Base-by-base conservation (phyloP, 495 filamentous ascomycete species). In the Talaromyces nanjingensis region DNA sequence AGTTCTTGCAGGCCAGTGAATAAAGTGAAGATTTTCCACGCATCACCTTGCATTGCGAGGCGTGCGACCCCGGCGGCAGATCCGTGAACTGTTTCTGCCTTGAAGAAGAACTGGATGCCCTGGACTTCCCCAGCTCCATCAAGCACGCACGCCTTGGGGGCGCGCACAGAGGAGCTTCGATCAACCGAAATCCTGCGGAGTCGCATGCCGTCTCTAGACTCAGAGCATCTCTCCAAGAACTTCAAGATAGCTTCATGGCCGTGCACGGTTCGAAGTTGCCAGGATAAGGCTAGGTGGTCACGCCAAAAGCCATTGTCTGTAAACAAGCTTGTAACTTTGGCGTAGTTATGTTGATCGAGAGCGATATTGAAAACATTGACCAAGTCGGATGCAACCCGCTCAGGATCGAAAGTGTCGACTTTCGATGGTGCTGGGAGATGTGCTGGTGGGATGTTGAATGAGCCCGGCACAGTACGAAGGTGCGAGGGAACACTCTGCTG, bases 11-110 rank as follows among this genome's bases (percentile, higher is more conserved):
- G 70, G 0, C 74, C 72, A 3, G 87, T 88, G 64, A 82, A 90
- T 25, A 90, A 65, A 0, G 79, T 86, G 73, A 85, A 90, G 34
- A 88, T 80, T 70, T 85, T 87, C 87, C 86, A 90, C 25, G 75
- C 65, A 0, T 75, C 81, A 33, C 75, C 72, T 24, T 66, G 45
- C 61, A 60, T 27, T 55, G 85, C 76, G 16, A 89, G 70, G 25
- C 83, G 76, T 0, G 83, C 79, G 1, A 89, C 55, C 6, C 88
- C 88, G 0, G 74, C 70, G 4, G 86, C 89, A 6, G 60, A 59
- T 27, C 87, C 85, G 8, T 81, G 65, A 5, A 77, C 66, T 0
- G 80, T 84, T 1, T 72, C 74, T 7, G 85, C 66, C 0, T 62
- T 78, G 20, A 83, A 70, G 62, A 78, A 86, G 58, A 83, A 81